Conservation (phyloP, 306 rosid genomes). For the Calophaca sinica region DNA sequence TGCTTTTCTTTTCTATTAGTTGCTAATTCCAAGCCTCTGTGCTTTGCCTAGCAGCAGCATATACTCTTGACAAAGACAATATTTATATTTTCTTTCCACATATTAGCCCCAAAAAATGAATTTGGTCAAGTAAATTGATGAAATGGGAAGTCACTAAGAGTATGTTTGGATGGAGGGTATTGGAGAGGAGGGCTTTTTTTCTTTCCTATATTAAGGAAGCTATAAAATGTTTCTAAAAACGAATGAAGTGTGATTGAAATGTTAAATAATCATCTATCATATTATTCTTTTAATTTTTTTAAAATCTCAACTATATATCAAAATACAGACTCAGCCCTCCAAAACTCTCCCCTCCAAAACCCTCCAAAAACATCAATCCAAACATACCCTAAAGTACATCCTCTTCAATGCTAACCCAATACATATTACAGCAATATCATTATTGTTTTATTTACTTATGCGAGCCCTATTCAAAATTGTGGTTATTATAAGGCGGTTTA, state of each 20-base stretch:
- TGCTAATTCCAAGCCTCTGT: neutral
- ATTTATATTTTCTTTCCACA: neutral
- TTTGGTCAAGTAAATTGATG: conserved; percentile 17
- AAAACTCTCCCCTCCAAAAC: too few species aligned
- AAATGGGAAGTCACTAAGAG: neutral
- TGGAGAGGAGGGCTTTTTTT: too few species aligned
- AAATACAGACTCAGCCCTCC: too few species aligned
- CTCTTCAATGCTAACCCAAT: neutral
- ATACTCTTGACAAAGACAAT: neutral
- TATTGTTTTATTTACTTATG: neutral
- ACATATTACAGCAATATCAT: neutral
- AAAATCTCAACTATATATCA: too few species aligned
- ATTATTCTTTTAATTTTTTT: too few species aligned
- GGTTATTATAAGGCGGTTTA: too few species aligned
- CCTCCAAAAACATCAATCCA: too few species aligned
- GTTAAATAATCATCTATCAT: too few species aligned
- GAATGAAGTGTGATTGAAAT: too few species aligned
- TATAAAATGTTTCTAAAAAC: too few species aligned
- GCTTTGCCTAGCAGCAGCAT: conserved; percentile 3
- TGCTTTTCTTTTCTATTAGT: conserved; percentile 3
- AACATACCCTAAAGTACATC: neutral
- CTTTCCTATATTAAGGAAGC: too few species aligned
- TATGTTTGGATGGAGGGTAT: too few species aligned
- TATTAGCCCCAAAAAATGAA: neutral
- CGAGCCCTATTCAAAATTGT: conserved; percentile 15